Percentiles rank a stretch among this genome's conserved stretches.
Evolutionary conservation across 2,329 filamentous ascomycete genomes (phyloP).

Genomic region (Colletotrichum brevisporum): DNA sequence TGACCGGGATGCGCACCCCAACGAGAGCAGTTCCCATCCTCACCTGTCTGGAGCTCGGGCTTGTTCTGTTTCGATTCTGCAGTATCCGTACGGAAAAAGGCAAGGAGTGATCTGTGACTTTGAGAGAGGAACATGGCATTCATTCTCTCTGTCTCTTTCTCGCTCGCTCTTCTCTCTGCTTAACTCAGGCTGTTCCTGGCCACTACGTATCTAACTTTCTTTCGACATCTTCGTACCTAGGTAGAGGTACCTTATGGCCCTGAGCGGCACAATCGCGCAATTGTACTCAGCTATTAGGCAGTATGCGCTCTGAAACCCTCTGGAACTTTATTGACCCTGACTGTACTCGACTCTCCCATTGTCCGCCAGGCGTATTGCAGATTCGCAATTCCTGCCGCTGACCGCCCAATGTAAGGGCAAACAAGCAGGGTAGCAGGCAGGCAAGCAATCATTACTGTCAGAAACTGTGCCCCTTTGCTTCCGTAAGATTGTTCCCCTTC

Average conservation of each 20-base stretch:
- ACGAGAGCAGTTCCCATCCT: constrained; percentile 2
- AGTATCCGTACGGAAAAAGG: too few species aligned
- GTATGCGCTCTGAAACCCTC: constrained; percentile 24
- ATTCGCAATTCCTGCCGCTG: too few species aligned
- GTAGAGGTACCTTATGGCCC: not conserved
- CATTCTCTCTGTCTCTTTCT: too few species aligned
- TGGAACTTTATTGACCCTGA: constrained; percentile 16
- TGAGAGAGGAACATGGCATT: too few species aligned
- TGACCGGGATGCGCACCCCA: constrained; percentile 21
- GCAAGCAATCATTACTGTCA: not conserved
- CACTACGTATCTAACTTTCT: too few species aligned
- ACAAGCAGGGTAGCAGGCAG: not conserved
- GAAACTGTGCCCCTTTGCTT: constrained; percentile 4
- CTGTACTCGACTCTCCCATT: not conserved
- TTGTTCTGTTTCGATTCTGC: constrained; percentile 16
- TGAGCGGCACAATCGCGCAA: constrained; percentile 22
- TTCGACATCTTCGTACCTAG: too few species aligned
- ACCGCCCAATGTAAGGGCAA: not conserved
- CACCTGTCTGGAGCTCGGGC: constrained; percentile 22
- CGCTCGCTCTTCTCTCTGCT: too few species aligned
- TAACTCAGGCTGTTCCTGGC: not conserved
- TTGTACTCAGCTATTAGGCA: constrained; percentile 15
- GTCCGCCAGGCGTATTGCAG: constrained; percentile 1
- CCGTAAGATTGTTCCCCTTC: not conserved
- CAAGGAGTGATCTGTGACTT: too few species aligned